Conservation (phyloP, 768 basidiomycete genomes). For the Tricholoma hemisulphureum region DNA sequence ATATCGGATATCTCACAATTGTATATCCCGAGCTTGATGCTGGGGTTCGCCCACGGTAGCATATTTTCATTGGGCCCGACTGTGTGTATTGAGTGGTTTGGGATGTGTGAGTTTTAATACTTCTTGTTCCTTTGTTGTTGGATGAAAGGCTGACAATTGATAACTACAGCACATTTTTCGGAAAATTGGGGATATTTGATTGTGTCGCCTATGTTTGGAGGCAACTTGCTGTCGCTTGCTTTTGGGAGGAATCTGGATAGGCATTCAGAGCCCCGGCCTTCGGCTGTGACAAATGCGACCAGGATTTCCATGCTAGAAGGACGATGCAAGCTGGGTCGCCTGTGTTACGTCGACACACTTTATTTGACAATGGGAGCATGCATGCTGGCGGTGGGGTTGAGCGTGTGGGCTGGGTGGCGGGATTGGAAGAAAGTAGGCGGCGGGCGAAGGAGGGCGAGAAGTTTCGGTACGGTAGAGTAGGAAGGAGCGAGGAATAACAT, state of each 20-base stretch:
- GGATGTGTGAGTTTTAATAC: conserved; percentile 58
- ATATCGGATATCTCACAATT: conserved; percentile 57
- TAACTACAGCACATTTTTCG: conserved; percentile 58
- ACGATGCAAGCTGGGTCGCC: conserved; percentile 50
- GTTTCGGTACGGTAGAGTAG: too few species aligned
- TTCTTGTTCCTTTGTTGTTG: not conserved
- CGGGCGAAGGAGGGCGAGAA: too few species aligned
- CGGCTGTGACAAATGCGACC: not conserved
- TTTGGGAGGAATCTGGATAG: conserved; percentile 78
- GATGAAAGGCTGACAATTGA: not conserved
- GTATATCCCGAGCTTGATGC: conserved; percentile 54
- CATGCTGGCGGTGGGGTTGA: conserved; percentile 43
- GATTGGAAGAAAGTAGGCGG: conserved; percentile 34
- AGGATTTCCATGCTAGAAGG: conserved; percentile 30
- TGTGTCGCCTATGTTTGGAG: conserved; percentile 69
- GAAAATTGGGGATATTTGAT: conserved; percentile 86
- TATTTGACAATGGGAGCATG: conserved; percentile 51
- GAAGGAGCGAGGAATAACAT: too few species aligned
- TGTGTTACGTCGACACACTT: conserved; percentile 61
- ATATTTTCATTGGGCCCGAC: conserved; percentile 71
- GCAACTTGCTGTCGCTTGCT: conserved; percentile 77
- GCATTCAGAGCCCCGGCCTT: conserved; percentile 43
- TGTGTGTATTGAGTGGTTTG: conserved; percentile 88
- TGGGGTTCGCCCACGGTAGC: conserved; percentile 73
- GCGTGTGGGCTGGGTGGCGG: conserved; percentile 50